A percentile compares a stretch with the other conserved stretches of the same genome.
Conservation (phyloP, 2,329 filamentous ascomycete genomes). For the Stylonectria norvegica region DNA sequence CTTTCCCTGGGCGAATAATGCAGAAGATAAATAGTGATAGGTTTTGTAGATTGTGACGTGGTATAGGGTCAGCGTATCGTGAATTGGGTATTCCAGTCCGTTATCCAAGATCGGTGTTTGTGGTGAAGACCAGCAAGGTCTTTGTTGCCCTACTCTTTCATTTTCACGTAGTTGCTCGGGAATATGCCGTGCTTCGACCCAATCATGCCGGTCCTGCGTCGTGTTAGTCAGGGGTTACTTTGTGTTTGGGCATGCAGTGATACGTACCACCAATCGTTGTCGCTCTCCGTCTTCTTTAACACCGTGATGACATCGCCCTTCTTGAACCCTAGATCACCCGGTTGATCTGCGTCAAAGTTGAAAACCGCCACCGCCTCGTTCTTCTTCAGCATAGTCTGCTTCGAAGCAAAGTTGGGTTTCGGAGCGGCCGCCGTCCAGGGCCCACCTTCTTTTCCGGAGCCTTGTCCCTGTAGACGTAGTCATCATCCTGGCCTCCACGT, state of each 20-base stretch:
- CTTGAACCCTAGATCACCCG: slow-evolving; percentile 90
- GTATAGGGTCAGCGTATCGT: no score
- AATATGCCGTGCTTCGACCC: slow-evolving; percentile 87
- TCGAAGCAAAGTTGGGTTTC: slow-evolving; percentile 74
- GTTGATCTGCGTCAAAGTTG: slow-evolving; percentile 91
- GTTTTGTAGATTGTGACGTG: no score
- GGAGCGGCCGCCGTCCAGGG: slow-evolving; percentile 81
- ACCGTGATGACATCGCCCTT: slow-evolving; percentile 97
- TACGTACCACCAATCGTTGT: slow-evolving; percentile 88
- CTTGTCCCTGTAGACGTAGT: slow-evolving; percentile 55
- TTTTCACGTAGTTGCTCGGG: slow-evolving; percentile 75
- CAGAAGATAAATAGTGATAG: no score
- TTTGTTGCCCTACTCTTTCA: slow-evolving; percentile 46
- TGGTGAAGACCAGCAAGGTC: not conserved
- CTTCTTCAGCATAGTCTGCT: slow-evolving; percentile 54
- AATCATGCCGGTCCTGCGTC: slow-evolving; percentile 75
- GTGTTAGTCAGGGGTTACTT: slow-evolving; percentile 1
- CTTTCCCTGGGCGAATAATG: no score
- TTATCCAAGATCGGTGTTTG: no score
- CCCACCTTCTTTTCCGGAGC: slow-evolving; percentile 44
- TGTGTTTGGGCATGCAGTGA: not conserved
- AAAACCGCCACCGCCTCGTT: slow-evolving; percentile 90
- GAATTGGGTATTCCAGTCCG: no score
- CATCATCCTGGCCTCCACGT: slow-evolving; percentile 40
- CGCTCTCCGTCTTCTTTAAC: slow-evolving; percentile 87